phyloP scores from a whole-genome alignment of 2,329 filamentous ascomycete species.

The Alternaria sp. region DNA sequence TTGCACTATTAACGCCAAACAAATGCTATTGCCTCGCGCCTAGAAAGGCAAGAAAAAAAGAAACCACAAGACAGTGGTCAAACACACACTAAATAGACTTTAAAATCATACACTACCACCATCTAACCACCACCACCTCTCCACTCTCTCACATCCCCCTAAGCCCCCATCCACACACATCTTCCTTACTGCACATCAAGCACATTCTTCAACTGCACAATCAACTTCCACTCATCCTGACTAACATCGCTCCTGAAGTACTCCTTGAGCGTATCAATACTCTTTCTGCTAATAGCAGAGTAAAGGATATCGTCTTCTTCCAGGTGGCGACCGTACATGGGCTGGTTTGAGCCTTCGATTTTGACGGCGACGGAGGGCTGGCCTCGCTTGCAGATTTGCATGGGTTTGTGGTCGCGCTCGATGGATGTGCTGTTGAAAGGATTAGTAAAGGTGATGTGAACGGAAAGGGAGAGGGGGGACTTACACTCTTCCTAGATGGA shows the following conservation, averaged over 20 bases:
- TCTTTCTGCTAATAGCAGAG: slow-evolving; percentile 82
- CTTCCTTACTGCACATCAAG: slow-evolving; percentile 72
- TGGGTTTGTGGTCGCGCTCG: slow-evolving; percentile 96
- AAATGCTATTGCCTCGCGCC: not conserved
- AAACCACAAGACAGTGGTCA: not conserved
- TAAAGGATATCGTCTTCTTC: slow-evolving; percentile 91
- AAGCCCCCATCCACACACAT: not conserved
- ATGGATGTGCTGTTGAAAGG: slow-evolving; percentile 75
- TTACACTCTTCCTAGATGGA: slow-evolving; percentile 91
- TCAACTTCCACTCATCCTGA: slow-evolving; percentile 92
- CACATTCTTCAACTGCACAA: slow-evolving; percentile 92
- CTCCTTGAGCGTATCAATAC: slow-evolving; percentile 95
- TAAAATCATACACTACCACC: not conserved
- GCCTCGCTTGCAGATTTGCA: slow-evolving; percentile 90
- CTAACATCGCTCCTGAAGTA: slow-evolving; percentile 87
- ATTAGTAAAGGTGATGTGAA: slow-evolving; percentile 15
- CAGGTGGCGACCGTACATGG: slow-evolving; percentile 90
- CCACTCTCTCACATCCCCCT: not conserved
- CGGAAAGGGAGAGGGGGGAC: too few species aligned
- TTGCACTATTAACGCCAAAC: not conserved
- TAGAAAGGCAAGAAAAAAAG: not conserved
- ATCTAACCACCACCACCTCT: not conserved
- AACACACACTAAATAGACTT: not conserved
- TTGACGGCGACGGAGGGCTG: slow-evolving; percentile 98
- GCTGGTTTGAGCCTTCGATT: slow-evolving; percentile 93